Base-by-base conservation (phyloP, 2,329 filamentous ascomycete species). In the Pseudogymnoascus sp. region DNA sequence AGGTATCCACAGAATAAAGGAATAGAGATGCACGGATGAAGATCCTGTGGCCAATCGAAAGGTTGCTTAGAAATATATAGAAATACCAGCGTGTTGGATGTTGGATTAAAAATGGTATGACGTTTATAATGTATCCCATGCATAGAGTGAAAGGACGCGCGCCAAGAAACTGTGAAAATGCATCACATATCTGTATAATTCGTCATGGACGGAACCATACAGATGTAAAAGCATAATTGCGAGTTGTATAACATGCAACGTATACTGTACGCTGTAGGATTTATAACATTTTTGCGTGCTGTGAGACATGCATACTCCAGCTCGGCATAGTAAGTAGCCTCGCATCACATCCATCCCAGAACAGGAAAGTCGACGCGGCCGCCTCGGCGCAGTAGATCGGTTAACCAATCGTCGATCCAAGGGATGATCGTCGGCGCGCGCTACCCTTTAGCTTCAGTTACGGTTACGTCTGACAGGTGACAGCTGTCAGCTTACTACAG, bases 281-380 rank as follows among this genome's bases (percentile, higher is more conserved):
- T 34, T 57, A 31, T 31, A 57, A 57, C 48, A 57, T 34, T 57
- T 57, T 19, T 34, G 23, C 23, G 10, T 34, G 13, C 6, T 57
- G 16, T 19, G 23, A 54, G 25, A 54, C 48, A 16, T 54, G n/a
- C 48, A 54, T 54, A 54, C 4, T 19, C 14, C 48, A 54, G 31
- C 14, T 31, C 25, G n/a, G n/a, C 48, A 51, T 6, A 31, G 48
- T 16, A 31, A 31, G 48, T 16, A 31, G 23, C 25, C 48, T 54
- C 1, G 48, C 48, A 54, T 54, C 48, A 4, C 28, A 31, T 31
- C 28, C n/a, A 10, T 34, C 28, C 25, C 51, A 21, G n/a, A 57
- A 57, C 25, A 57, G 51, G 51, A 57, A 57, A 57, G n/a, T 57
- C 51, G 51, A 34, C 13, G 51, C 51, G 51, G 51, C 51, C 51